Evolutionary conservation across 139 green algal genomes (phyloP), one percentile per base, ranked within the genome.

Genomic region (Coelastrella sp.): DNA sequence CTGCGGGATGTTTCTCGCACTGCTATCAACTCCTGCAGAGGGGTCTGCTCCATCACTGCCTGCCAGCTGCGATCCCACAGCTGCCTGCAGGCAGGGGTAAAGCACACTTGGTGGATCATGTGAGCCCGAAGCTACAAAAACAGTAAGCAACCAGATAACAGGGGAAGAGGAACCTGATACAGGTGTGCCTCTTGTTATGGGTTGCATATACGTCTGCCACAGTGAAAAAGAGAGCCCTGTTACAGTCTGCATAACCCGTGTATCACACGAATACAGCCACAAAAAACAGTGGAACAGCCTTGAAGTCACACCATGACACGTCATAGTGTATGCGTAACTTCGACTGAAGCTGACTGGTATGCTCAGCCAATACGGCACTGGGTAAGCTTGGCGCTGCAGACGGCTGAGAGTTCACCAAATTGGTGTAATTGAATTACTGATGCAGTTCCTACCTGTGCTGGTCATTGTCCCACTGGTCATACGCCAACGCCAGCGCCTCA

Each of bases 1-100:
- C 9, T 9, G n/a, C 73, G 57, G 17, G 25, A 74, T 22, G 87
- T 60, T 11, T 24, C 49, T 9, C 63, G 78, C 7, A 35, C 76
- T 59, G 87, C 87, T 58, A 76, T 49, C 61, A 91, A 24, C 24
- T 85, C 78, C 15, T 66, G 19, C 35, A 91, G 49, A 20, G 63
- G 61, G 6, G 87, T 91, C 9, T 58, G 49, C 4, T 19, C 60
- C 78, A 91, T 27, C 87, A 86, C 76, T 20, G 61, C 56, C 27
- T 35, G 87, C 87, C 87, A 91, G 63, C 63, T 79, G 76, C 78
- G 76, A 25, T 85, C 12, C 87, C 87, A 91, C 17, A 91, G 63
- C 35, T 85, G 20, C 78, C 78, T 86, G 87, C 63, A 57, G 57
- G 14, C 15, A 58, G 56, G 59, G 14, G 56, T 25, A 6, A 75